phyloP scores from a whole-genome alignment of 148 eudicot species.

The Cornus kousa region DNA sequence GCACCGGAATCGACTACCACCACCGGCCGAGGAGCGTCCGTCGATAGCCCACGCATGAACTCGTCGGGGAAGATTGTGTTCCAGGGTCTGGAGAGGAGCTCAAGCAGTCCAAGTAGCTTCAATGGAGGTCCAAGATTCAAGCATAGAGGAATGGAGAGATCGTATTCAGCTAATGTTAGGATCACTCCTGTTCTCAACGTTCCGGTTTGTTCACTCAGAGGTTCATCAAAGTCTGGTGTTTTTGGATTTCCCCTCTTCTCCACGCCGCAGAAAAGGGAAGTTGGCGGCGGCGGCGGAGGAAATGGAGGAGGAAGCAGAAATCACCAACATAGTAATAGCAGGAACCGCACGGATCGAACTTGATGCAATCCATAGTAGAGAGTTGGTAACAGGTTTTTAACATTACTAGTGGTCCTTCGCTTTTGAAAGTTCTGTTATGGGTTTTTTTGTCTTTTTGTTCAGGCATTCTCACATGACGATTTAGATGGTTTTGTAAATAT shows the following conservation, averaged over 20 bases:
- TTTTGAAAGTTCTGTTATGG: slow-evolving; percentile 1
- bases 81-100: slow-evolving; percentile 67
- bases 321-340: slow-evolving; percentile 21
- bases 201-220: slow-evolving; percentile 74
- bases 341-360: slow-evolving; percentile 24
- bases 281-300: slow-evolving; percentile 7
- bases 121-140: slow-evolving; percentile 68
- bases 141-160: slow-evolving; percentile 68
- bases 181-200: slow-evolving; percentile 85
- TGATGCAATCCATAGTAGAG: slow-evolving; percentile 6
- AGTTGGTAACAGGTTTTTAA: background rate
- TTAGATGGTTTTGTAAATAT: background rate
- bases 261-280: slow-evolving; percentile 42
- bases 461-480: background rate
- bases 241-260: slow-evolving; percentile 58
- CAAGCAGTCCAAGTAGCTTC: slow-evolving; percentile 83
- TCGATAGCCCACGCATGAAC: slow-evolving; percentile 89
- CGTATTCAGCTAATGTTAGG: slow-evolving; percentile 75
- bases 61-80: slow-evolving; percentile 80
- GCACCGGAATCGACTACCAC: slow-evolving; percentile 27
- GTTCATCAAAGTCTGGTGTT: slow-evolving; percentile 58
- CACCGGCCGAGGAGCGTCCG: slow-evolving; percentile 37
- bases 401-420: background rate
- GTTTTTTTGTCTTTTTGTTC: background rate
- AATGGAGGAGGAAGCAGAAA: slow-evolving; percentile 12